A percentile compares a stretch with the other conserved stretches of the same genome.
These are phyloP conservation scores for Vinca major DNA, from an alignment of 305 asterid species.

Conservation along the genomic window DNA sequence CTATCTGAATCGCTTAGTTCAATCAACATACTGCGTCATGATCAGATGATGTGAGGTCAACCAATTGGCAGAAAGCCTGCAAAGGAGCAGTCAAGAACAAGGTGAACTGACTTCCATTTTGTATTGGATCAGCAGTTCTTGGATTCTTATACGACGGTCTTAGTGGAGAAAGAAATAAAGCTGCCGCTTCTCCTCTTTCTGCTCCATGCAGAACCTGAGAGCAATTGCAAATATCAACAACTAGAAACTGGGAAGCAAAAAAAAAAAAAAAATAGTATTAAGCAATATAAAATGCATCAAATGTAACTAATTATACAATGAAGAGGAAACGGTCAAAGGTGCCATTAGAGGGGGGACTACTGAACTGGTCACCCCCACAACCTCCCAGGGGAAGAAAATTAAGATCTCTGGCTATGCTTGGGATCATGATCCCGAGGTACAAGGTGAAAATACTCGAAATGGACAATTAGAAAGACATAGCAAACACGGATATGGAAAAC, in stretches of 20 bases:
- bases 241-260: slow-evolving; percentile 4
- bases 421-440: too few relatives aligned
- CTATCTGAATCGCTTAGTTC: slow-evolving; percentile 10
- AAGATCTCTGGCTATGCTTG: too few relatives aligned
- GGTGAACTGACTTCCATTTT: slow-evolving; percentile 86
- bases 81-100: slow-evolving; percentile 85
- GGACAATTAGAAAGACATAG: too few relatives aligned
- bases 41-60: slow-evolving; percentile 41
- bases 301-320: neutral
- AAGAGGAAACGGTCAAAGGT: neutral
- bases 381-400: too few relatives aligned
- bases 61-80: slow-evolving; percentile 82
- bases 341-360: neutral
- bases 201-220: slow-evolving; percentile 84
- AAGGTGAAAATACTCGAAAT: too few relatives aligned
- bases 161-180: slow-evolving; percentile 81
- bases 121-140: slow-evolving; percentile 36
- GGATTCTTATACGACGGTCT: slow-evolving; percentile 62
- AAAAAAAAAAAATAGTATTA: neutral
- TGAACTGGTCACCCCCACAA: neutral
- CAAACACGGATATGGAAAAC: too few relatives aligned
- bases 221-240: slow-evolving; percentile 23
- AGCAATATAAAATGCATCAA: neutral
- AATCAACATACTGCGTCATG: slow-evolving; percentile 47
- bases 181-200: slow-evolving; percentile 81